Percentiles rank a stretch among this genome's conserved stretches.
phyloP scores from a whole-genome alignment of 306 rosid species.

The Vigna unguiculata region DNA sequence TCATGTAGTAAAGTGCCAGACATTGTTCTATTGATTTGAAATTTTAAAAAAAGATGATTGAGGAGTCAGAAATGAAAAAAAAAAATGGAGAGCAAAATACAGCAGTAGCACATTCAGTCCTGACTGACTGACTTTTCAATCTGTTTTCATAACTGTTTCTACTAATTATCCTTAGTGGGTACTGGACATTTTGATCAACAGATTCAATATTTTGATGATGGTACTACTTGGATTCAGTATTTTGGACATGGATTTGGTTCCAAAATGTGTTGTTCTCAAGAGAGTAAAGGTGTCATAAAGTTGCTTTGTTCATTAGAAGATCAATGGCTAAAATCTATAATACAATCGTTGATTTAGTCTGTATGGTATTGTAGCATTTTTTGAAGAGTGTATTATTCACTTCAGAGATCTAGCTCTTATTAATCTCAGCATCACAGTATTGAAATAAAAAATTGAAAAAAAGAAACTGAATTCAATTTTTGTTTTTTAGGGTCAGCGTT shows the following conservation, averaged over 20 bases:
- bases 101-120: conserved; percentile 12
- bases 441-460: too few relatives aligned
- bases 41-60: conserved; percentile 10
- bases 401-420: too few relatives aligned
- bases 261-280: background rate
- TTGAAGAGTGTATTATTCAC: too few relatives aligned
- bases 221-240: background rate
- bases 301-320: background rate
- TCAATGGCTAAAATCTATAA: too few relatives aligned
- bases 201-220: background rate
- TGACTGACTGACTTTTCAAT: conserved; percentile 8
- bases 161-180: background rate
- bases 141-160: conserved; percentile 5
- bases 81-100: conserved; percentile 7
- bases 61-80: conserved; percentile 6
- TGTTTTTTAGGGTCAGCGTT: too few relatives aligned
- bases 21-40: conserved; percentile 38
- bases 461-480: too few relatives aligned
- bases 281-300: background rate
- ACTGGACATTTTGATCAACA: background rate
- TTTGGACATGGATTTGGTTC: background rate
- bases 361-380: too few relatives aligned
- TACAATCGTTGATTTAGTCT: too few relatives aligned
- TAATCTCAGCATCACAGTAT: too few relatives aligned
- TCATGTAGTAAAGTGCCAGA: conserved; percentile 42